Evolutionary conservation across 108 stramenopile species (phyloP), one percentile per base, ranked within the genome.

Genomic region (Aureococcus anophagefferens): DNA sequence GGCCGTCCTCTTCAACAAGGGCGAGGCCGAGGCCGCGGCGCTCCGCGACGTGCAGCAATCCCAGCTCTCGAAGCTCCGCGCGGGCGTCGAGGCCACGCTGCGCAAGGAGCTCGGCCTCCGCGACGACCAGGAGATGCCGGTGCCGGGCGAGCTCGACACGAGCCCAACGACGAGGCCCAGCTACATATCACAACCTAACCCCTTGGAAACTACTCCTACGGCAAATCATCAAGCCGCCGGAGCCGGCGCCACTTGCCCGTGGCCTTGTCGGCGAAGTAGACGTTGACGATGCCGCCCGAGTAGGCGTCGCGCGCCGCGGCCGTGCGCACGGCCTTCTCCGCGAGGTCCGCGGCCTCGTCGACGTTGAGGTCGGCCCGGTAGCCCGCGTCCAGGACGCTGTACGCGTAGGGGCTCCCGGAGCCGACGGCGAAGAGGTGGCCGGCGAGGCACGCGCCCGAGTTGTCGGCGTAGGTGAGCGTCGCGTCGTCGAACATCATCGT

Each of bases 251-350:
- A 44, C 33, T 81, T 80, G 91, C 93, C 98, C 66, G 96, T 96
- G 46, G 91, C 94, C 76, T 94, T 91, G 67, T 93, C 94, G 62
- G 98, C 95, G 79, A 90, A 89, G 83, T 95, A 96, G 68, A 91
- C 80, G 77, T 95, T 94, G 77, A 94, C 93, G 83, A 94, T 89
- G 69, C 90, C 89, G 62, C 99, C 99, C 72, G 91, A 93, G 84
- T 91, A 92, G 30, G 99, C 99, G 84, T 99, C 99, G 64, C 99
- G 91, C 88, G 95, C 93, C 34, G 96, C 94, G 31, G 99, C 99
- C 79, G 98, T 97, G 79, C 95, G 97, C 76, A 99, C 98, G 64
- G 99, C 99, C 46, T 96, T 85, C 87, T 94, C 94, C 46, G 97
- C 99, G 79, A 98, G 94, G 65, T 97, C 99, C 84, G 98, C 99